Evolutionary conservation across 2,329 filamentous ascomycete species (phyloP), one percentile per base, ranked within the genome.

Genomic region (Mycocentrospora acerina): DNA sequence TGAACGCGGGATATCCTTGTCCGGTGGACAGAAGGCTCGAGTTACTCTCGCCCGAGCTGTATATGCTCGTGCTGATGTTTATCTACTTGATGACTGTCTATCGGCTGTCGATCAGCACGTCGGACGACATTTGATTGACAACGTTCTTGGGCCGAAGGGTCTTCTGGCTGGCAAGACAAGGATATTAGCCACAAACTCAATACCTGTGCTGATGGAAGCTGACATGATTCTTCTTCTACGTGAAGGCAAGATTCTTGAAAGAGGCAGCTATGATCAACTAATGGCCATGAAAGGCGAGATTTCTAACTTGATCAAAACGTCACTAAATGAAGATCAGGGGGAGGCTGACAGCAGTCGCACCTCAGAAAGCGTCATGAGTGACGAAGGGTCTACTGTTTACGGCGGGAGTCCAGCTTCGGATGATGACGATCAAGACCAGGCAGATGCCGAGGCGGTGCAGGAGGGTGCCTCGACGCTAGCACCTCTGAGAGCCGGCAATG

Each of bases 71-170:
- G 90, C 93, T n/a, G 94, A 98, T 64, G 82, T 98, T 33, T 97
- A 97, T 61, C 77, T 98, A 10, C 77, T 98, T 9, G 93, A 98
- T 54, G 93, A 98, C 64, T 87, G 90, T 45, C 77, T 98, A 9
- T 97, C 91, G 12, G 93, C 94, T 1, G 93, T 98, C n/a, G 93
- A 98, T 69, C 91, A 95, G 50, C 93, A 98, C 62, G 93, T 98
- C 42, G 93, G 93, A 33, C 81, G 88, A 48, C 93, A 98, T 69
- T 79, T 98, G 40, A 96, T 96, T 57, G 87, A 97, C 62, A 88
- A 93, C 47, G 93, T 98, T 1, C 80, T 98, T 24, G 93, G 93
- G 10, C 77, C 86, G 4, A 85, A 84, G 46, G 93, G 93, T 51
- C 74, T 98, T 6, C 77, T 98, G 16, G 79, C 76, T 35, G 81